phyloP scores from a whole-genome alignment of 129 eudicot genomes.

The Scalesia atractyloides region DNA sequence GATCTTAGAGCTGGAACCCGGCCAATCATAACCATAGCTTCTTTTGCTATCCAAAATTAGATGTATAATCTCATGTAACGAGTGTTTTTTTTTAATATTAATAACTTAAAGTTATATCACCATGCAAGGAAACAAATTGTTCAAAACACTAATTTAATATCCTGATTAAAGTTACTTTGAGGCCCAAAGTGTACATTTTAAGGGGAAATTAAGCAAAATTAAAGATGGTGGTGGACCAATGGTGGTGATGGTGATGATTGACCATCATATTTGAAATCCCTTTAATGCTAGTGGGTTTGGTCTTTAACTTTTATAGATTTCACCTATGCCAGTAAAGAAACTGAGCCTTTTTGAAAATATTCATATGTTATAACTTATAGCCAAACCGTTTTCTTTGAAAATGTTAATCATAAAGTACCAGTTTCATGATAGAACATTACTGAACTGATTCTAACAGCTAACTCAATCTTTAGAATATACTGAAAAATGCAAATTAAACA shows the following conservation, averaged over 20 bases:
- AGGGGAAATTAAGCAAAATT: too few species aligned
- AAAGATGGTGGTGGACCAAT: too few species aligned
- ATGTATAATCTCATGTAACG: too few species aligned
- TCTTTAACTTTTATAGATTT: slow-evolving; percentile 41
- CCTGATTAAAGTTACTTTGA: slow-evolving; percentile 23
- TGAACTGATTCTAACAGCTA: too few species aligned
- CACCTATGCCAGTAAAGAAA: slow-evolving; percentile 40
- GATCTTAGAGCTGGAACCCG: background rate
- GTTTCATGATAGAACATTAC: slow-evolving; percentile 20
- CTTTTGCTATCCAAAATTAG: too few species aligned
- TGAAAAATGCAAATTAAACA: too few species aligned
- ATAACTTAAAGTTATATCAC: too few species aligned
- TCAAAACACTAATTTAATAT: background rate
- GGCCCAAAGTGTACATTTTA: slow-evolving; percentile 13
- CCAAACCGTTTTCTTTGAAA: slow-evolving; percentile 14
- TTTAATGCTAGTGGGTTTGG: slow-evolving; percentile 44
- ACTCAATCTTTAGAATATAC: too few species aligned
- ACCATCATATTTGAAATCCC: slow-evolving; percentile 41
- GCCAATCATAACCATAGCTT: too few species aligned
- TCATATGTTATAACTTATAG: slow-evolving; percentile 20
- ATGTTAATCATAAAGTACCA: slow-evolving; percentile 25
- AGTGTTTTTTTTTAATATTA: too few species aligned
- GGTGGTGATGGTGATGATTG: slow-evolving; percentile 43
- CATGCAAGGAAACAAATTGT: too few species aligned
- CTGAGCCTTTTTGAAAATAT: slow-evolving; percentile 31